phyloP scores from a whole-genome alignment of 495 filamentous ascomycete genomes.

The Lasiosphaeria hispida region DNA sequence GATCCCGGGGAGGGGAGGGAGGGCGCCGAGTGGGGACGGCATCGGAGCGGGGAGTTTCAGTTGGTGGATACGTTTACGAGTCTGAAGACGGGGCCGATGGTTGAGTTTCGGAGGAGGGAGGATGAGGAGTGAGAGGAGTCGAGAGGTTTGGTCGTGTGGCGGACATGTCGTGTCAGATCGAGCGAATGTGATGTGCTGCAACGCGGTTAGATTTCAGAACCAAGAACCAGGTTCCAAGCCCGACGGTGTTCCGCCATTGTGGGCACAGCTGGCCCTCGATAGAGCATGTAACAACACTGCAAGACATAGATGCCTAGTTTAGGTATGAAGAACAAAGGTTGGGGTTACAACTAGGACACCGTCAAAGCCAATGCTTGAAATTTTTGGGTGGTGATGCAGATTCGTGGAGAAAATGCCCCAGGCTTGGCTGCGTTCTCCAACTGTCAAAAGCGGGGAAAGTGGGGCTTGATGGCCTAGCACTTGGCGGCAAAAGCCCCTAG shows the following conservation, averaged over 20 bases:
- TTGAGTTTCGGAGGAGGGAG: constrained; percentile 50
- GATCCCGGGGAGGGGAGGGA: constrained; percentile 43
- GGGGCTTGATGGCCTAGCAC: neutral
- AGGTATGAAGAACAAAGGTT: neutral
- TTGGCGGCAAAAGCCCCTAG: neutral
- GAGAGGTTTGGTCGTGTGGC: neutral
- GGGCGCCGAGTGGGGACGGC: constrained; percentile 45
- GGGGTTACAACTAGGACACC: neutral
- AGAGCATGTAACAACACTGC: too few relatives aligned
- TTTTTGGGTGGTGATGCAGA: neutral
- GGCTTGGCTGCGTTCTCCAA: constrained; percentile 1
- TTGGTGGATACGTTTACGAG: constrained; percentile 58
- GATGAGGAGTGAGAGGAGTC: neutral
- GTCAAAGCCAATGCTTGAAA: neutral
- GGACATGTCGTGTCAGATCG: neutral
- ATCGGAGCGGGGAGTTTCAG: constrained; percentile 50
- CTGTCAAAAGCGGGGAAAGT: neutral
- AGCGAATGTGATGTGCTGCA: neutral
- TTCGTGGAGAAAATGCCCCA: constrained; percentile 6
- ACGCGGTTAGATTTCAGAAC: neutral
- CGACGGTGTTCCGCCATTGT: too few relatives aligned
- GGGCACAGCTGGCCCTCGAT: too few relatives aligned
- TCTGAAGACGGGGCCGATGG: constrained; percentile 54
- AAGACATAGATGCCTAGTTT: too few relatives aligned
- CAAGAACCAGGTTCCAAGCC: too few relatives aligned